Percentiles rank a stretch among this genome's conserved stretches.
Conservation (phyloP, 306 rosid species). For the Vicia sativa region DNA sequence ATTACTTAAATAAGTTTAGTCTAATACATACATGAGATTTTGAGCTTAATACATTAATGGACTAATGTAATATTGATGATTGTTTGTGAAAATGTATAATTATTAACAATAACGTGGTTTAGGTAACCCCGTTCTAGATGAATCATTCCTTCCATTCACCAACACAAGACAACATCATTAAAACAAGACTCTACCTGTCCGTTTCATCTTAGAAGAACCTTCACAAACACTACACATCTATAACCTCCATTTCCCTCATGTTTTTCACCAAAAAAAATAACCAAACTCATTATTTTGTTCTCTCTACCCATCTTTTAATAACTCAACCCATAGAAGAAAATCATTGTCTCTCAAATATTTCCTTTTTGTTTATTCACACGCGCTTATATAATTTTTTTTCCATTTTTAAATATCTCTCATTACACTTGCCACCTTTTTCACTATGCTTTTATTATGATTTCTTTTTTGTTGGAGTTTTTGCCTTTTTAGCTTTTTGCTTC, state of each 20-base stretch:
- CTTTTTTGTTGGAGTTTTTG: slow-evolving; percentile 25
- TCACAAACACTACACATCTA: slow-evolving; percentile 24
- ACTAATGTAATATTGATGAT: not conserved
- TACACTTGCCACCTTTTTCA: slow-evolving; percentile 68
- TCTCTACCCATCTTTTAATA: slow-evolving; percentile 18
- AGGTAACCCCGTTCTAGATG: slow-evolving; percentile 73
- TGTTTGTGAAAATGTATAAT: slow-evolving; percentile 24
- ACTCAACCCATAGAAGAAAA: slow-evolving; percentile 30
- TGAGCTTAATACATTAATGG: not conserved
- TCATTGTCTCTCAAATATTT: slow-evolving; percentile 57
- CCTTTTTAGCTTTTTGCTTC: slow-evolving; percentile 42
- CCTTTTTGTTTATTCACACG: slow-evolving; percentile 67
- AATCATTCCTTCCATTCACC: slow-evolving; percentile 84
- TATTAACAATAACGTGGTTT: slow-evolving; percentile 42
- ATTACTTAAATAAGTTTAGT: not conserved
- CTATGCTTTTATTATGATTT: slow-evolving; percentile 40
- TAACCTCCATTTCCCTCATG: slow-evolving; percentile 47
- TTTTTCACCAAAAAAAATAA: slow-evolving; percentile 48
- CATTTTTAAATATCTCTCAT: slow-evolving; percentile 51
- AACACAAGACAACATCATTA: slow-evolving; percentile 93
- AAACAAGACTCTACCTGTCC: slow-evolving; percentile 67
- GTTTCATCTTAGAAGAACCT: slow-evolving; percentile 54
- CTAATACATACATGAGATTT: not conserved
- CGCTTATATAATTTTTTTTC: slow-evolving; percentile 54
- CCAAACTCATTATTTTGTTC: slow-evolving; percentile 56